Evolutionary conservation across 164 flowering plant species (phyloP).

Genomic region (Aristolochia californica): DNA sequence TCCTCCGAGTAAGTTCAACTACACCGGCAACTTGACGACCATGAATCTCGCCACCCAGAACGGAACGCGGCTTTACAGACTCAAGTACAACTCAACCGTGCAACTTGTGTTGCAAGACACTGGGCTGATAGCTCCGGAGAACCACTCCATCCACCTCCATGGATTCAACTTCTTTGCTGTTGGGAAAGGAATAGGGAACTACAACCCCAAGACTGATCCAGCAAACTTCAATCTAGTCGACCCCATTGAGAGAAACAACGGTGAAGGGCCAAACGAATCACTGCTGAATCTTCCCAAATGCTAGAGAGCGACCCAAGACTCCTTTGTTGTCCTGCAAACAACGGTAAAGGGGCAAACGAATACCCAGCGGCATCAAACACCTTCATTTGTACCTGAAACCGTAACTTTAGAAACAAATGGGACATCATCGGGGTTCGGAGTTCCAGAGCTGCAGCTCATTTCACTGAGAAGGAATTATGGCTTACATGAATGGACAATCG

Average conservation of each 20-base stretch:
- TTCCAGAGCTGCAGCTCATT: too few relatives aligned
- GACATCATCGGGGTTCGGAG: too few relatives aligned
- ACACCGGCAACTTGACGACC: slow-evolving; percentile 31
- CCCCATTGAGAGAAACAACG: slow-evolving; percentile 75
- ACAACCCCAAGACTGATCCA: slow-evolving; percentile 36
- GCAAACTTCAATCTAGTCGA: slow-evolving; percentile 56
- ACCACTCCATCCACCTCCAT: slow-evolving; percentile 70
- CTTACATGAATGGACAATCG: too few relatives aligned
- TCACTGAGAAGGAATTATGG: too few relatives aligned
- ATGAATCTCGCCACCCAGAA: slow-evolving; percentile 27
- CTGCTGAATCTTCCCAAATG: slow-evolving; percentile 60
- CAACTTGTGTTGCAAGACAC: slow-evolving; percentile 68
- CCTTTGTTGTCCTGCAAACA: too few relatives aligned
- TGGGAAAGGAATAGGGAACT: slow-evolving; percentile 67
- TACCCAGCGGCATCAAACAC: too few relatives aligned
- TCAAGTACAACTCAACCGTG: slow-evolving; percentile 48
- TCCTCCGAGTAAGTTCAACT: slow-evolving; percentile 48
- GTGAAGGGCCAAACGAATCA: slow-evolving; percentile 53
- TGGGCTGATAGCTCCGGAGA: slow-evolving; percentile 54
- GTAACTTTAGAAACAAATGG: too few relatives aligned
- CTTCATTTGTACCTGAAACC: too few relatives aligned
- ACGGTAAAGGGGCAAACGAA: too few relatives aligned
- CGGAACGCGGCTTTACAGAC: slow-evolving; percentile 50
- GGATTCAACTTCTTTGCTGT: slow-evolving; percentile 73
- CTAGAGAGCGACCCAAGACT: slow-evolving; percentile 5